Evolutionary conservation across 352 stramenopile genomes (phyloP), one percentile per base, ranked within the genome.

Genomic region (Halophytophthora polymorphica): DNA sequence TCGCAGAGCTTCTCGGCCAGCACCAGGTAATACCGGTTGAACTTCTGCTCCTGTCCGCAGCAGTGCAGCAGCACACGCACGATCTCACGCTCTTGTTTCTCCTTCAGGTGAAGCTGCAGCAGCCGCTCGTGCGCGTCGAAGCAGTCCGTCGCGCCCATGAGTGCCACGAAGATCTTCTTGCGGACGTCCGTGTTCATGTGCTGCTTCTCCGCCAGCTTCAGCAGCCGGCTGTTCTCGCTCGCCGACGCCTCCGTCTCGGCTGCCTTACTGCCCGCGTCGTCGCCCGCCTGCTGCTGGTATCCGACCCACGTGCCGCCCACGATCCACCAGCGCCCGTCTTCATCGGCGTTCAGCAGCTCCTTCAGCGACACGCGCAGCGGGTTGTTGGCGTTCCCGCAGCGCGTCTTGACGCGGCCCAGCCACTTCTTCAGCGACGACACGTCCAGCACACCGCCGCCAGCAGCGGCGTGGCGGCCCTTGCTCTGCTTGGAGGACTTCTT

Each of bases 141-240:
- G 53, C 83, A 98, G 65, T 98, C 96, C 19, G 83, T 75, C 15
- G 88, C 93, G 22, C 89, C 90, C 93, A 99, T 98, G 58, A 99
- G 92, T 23, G 96, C 96, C 47, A 97, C 96, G 63, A 99, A 99
- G 48, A 98, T 98, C 34, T 94, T 84, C 53, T 95, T 86, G 38
- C 95, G 90, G 22, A 96, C 73, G 56, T 98, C 80, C 23, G 95
- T 98, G 61, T 99, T 98, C 96, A 99, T 99, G 55, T 94, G 90
- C 66, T 98, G 92, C 64, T 97, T 98, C 19, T 94, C 81, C 29
- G 96, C 96, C 21, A 98, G 72, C 39, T 92, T 74, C 13, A 98
- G 45, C 11, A 99, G 64, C 33, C 64, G 77, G 55, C 70, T 95
- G 12, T 72, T 77, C 62, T 77, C 63, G 37, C 64, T 62, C 29